A percentile compares a stretch with the other conserved stretches of the same genome.
These are phyloP conservation scores for Penicillium angulare DNA, from an alignment of 495 filamentous ascomycete species.

Conservation along the genomic window DNA sequence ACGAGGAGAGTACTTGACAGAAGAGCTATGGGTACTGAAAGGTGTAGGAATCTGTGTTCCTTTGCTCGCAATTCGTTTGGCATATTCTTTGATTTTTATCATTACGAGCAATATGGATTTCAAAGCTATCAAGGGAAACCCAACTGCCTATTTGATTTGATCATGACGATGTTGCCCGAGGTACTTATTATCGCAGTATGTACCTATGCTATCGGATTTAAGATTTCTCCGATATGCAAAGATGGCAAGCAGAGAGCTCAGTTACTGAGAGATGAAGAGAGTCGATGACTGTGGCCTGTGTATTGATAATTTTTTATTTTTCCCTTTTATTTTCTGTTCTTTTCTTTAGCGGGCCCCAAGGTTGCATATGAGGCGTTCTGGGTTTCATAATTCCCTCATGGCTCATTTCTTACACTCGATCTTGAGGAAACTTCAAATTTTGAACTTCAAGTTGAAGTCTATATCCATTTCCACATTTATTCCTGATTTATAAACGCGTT, in stretches of 20 bases:
- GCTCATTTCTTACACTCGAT: too few relatives aligned
- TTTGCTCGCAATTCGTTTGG: conserved; percentile 12
- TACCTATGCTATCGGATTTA: neutral
- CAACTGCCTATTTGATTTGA: conserved; percentile 12
- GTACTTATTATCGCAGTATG: conserved; percentile 8
- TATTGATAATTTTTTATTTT: too few relatives aligned
- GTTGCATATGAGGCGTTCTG: too few relatives aligned
- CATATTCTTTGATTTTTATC: conserved; percentile 17
- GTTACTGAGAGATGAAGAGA: neutral
- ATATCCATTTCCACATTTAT: too few relatives aligned
- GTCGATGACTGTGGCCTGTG: neutral
- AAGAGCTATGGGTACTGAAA: conserved; percentile 7
- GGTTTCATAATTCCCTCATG: too few relatives aligned
- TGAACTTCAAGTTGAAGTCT: too few relatives aligned
- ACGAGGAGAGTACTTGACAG: conserved; percentile 2
- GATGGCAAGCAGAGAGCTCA: neutral
- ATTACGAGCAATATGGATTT: conserved; percentile 14
- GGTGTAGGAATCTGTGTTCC: conserved; percentile 11
- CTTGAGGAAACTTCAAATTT: too few relatives aligned
- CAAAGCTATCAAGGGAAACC: conserved; percentile 18
- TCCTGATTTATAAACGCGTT: too few relatives aligned
- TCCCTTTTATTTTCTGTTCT: too few relatives aligned
- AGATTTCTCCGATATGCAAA: neutral
- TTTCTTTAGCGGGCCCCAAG: too few relatives aligned
- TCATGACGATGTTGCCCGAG: conserved; percentile 20